phyloP scores from a whole-genome alignment of 345 rosid species.

The Eucalyptus regnans region DNA sequence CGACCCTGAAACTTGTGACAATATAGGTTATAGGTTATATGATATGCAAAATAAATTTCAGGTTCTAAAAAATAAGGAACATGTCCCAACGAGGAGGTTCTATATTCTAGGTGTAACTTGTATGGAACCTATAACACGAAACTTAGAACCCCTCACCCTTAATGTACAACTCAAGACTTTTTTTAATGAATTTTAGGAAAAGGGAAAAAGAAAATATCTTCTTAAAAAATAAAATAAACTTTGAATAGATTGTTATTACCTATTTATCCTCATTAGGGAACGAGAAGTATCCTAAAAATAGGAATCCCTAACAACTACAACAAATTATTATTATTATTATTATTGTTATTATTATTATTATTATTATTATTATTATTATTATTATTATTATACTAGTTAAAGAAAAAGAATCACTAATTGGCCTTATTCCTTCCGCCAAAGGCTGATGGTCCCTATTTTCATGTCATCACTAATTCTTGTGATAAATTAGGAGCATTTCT shows the following conservation, averaged over 20 bases:
- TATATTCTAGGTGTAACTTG: too few species aligned
- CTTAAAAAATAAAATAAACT: not conserved
- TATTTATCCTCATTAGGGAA: not conserved
- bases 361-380: too few species aligned
- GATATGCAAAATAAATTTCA: too few species aligned
- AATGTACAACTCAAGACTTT: not conserved
- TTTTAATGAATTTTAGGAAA: not conserved
- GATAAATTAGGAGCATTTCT: not conserved
- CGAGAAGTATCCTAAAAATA: not conserved
- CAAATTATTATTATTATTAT: not conserved
- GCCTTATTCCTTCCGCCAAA: not conserved
- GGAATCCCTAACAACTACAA: not conserved
- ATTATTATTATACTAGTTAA: not conserved
- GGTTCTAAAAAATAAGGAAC: too few species aligned
- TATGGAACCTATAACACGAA: too few species aligned
- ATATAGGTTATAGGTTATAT: rapidly evolving
- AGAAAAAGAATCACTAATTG: not conserved
- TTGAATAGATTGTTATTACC: not conserved
- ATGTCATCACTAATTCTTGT: not conserved
- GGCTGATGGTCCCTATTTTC: not conserved
- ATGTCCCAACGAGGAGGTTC: too few species aligned
- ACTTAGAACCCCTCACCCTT: rapidly evolving
- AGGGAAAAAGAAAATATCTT: not conserved
- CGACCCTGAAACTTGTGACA: too few species aligned
- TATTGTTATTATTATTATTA: too few species aligned